phyloP scores from a whole-genome alignment of 192 early-diverging fungal genomes.

The Coemansia sp. region DNA sequence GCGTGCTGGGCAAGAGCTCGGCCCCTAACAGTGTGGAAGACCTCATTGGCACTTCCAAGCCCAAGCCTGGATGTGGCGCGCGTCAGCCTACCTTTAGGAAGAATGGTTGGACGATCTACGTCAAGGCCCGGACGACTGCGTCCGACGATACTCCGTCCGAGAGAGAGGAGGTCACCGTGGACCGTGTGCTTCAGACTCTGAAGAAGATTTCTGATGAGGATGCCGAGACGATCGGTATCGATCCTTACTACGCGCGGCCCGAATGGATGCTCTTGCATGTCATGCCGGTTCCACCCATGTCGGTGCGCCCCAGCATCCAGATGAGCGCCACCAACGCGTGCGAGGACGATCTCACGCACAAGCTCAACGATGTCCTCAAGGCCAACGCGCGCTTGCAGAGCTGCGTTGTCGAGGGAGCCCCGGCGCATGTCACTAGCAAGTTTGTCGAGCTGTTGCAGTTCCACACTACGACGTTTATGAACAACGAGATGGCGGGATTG shows the following conservation, averaged over 20 bases:
- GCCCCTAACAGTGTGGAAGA: conserved; percentile 15
- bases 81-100: conserved; percentile 81
- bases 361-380: conserved; percentile 90
- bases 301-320: conserved; percentile 94
- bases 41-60: conserved; percentile 55
- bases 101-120: conserved; percentile 70
- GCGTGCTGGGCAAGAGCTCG: neutral
- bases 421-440: conserved; percentile 84
- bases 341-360: conserved; percentile 98
- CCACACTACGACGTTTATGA: conserved; percentile 97
- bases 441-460: conserved; percentile 87
- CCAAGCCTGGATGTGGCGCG: conserved; percentile 79
- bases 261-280: conserved; percentile 98
- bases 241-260: conserved; percentile 87
- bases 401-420: conserved; percentile 83
- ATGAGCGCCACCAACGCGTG: conserved; percentile 84
- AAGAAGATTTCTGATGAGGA: conserved; percentile 87
- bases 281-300: conserved; percentile 92
- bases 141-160: conserved; percentile 50
- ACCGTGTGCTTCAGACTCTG: conserved; percentile 78
- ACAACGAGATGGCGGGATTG: conserved; percentile 92
- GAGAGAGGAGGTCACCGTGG: conserved; percentile 65
- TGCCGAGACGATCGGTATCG: conserved; percentile 80
- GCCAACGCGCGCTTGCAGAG: conserved; percentile 81
- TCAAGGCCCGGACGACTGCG: conserved; percentile 23